Conservation (phyloP, 257 asterid genomes). For the Rhazya stricta region DNA sequence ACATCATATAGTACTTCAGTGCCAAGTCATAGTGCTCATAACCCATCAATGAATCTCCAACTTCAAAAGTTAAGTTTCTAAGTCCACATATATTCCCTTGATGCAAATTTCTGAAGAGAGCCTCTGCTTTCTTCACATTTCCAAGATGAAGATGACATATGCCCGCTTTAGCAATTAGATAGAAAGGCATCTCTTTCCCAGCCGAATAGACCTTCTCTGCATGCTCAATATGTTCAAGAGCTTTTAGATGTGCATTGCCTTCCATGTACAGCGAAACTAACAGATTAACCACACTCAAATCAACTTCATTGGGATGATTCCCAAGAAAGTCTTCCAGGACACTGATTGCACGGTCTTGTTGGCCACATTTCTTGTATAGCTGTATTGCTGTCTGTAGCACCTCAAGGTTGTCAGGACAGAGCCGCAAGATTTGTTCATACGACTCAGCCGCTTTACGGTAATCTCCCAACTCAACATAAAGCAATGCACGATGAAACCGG, state of each 20-base stretch:
- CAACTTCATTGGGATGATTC: conserved; percentile 38
- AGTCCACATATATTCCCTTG: conserved; percentile 36
- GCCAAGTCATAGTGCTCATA: conserved; percentile 50
- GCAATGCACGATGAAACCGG: conserved; percentile 56
- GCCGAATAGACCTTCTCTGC: conserved; percentile 32
- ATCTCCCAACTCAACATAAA: conserved; percentile 60
- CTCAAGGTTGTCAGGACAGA: conserved; percentile 48
- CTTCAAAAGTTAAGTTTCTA: conserved; percentile 44
- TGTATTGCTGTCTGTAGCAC: conserved; percentile 50
- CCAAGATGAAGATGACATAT: conserved; percentile 66
- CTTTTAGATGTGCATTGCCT: conserved; percentile 43
- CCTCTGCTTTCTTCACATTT: conserved; percentile 62
- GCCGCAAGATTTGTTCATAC: conserved; percentile 59
- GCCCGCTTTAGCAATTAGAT: conserved; percentile 63
- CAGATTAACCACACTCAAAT: conserved; percentile 46
- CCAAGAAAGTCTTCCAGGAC: conserved; percentile 52
- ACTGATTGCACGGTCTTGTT: conserved; percentile 53
- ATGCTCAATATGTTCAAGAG: conserved; percentile 60
- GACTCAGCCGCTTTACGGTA: conserved; percentile 68
- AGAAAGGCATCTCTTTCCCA: conserved; percentile 46
- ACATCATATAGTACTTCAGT: conserved; percentile 59
- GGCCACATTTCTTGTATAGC: conserved; percentile 57
- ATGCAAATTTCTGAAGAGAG: conserved; percentile 39
- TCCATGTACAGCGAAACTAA: conserved; percentile 62
- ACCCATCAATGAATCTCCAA: conserved; percentile 61